Evolutionary conservation across 163 green algal species (phyloP).

Genomic region (Coccomyxa subellipsoidea): DNA sequence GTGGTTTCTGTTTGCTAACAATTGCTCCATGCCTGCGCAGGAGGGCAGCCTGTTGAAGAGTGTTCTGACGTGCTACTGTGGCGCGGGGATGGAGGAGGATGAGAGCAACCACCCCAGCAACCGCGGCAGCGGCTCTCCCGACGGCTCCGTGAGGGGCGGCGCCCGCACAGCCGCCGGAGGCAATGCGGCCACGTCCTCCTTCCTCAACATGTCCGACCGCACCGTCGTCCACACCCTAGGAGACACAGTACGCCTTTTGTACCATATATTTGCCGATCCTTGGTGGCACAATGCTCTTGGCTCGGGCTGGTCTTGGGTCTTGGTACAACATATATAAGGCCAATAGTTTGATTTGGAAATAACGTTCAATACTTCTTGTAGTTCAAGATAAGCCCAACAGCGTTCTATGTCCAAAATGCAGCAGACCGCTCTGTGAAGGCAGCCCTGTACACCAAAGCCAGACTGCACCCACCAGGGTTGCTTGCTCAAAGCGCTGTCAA

Average conservation of each 20-base stretch:
- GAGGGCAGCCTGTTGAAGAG: neutral
- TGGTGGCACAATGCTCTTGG: too few relatives aligned
- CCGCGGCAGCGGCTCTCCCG: neutral
- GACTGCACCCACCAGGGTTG: too few relatives aligned
- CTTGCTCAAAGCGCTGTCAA: too few relatives aligned
- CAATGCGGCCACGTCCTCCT: neutral
- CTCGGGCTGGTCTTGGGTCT: neutral
- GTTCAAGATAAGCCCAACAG: too few relatives aligned
- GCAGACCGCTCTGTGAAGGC: too few relatives aligned
- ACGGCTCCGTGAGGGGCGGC: neutral
- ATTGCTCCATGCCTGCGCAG: neutral
- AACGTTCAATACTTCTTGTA: neutral
- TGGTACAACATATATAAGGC: neutral
- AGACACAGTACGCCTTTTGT: neutral
- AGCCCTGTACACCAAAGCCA: too few relatives aligned
- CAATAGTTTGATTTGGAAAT: neutral
- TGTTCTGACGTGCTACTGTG: neutral
- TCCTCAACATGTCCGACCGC: neutral
- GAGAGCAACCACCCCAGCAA: constrained; percentile 3
- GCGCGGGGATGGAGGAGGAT: neutral
- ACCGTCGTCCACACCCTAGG: constrained; percentile 5
- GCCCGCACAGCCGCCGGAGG: neutral
- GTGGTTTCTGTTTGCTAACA: too few relatives aligned
- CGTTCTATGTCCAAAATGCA: too few relatives aligned
- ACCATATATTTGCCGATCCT: neutral